Conservation (phyloP, 306 rosid genomes). For the Corylus heterophylla region DNA sequence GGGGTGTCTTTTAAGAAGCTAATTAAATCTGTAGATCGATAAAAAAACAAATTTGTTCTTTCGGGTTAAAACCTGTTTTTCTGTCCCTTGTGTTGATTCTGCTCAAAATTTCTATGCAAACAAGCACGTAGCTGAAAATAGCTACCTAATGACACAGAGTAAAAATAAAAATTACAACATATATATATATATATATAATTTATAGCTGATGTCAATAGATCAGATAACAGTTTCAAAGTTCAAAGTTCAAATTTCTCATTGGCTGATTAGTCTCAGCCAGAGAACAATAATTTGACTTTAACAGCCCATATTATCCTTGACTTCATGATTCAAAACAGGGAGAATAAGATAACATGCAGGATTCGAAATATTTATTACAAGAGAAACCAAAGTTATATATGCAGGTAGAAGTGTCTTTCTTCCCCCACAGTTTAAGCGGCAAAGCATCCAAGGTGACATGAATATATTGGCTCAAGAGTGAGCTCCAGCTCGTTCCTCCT, state of each 20-base stretch:
- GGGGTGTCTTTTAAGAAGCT: too few species aligned
- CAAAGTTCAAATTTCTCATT: neutral
- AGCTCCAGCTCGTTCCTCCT: conserved; percentile 74
- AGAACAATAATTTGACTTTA: neutral
- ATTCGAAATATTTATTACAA: neutral
- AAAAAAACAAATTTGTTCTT: too few species aligned
- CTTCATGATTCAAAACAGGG: neutral
- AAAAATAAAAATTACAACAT: neutral
- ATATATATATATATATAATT: neutral
- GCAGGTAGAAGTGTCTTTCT: neutral
- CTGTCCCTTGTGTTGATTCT: too few species aligned
- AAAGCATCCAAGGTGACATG: conserved; percentile 59
- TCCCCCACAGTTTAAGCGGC: conserved; percentile 19
- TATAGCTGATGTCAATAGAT: neutral
- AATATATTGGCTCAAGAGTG: conserved; percentile 63
- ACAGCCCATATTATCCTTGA: neutral
- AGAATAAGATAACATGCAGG: neutral
- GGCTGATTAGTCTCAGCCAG: neutral
- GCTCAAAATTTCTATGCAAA: too few species aligned
- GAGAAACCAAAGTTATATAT: neutral
- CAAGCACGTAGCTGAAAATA: too few species aligned
- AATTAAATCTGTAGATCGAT: too few species aligned
- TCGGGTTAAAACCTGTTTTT: too few species aligned
- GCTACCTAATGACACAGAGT: too few species aligned
- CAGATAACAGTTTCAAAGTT: neutral